A percentile compares a stretch with the other conserved stretches of the same genome.
Evolutionary conservation across 345 rosid species (phyloP).

Genomic region (Cochlearia excelsa): DNA sequence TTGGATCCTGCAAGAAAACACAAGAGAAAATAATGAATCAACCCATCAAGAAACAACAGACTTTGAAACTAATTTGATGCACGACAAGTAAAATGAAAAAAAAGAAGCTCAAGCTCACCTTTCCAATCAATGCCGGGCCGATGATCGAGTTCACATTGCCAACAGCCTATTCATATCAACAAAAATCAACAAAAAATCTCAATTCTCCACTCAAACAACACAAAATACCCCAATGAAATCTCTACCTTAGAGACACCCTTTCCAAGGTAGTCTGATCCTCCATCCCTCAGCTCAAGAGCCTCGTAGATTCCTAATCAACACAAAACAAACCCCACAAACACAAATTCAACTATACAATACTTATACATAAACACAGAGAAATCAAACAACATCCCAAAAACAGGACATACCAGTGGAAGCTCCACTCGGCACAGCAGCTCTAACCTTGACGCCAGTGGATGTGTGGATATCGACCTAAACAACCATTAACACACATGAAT

Average conservation of each 20-base stretch:
- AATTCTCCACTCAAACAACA: neutral
- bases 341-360: neutral
- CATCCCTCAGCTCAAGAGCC: conserved; percentile 94
- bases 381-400: neutral
- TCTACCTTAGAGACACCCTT: conserved; percentile 88
- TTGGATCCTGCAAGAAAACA: conserved; percentile 62
- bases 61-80: neutral
- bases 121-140: conserved; percentile 83
- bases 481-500: neutral
- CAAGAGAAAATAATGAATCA: too few species aligned
- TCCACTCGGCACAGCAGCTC: conserved; percentile 97
- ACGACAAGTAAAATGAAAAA: too few species aligned
- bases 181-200: neutral
- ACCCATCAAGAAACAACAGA: neutral
- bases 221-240: neutral
- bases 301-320: conserved; percentile 65
- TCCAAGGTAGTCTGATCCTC: conserved; percentile 94
- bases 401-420: conserved; percentile 80
- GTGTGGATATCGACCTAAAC: conserved; percentile 62
- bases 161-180: conserved; percentile 54
- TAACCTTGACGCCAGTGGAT: conserved; percentile 50
- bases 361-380: neutral
- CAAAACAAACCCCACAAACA: neutral
- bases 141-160: conserved; percentile 69
- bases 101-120: conserved; percentile 41